Percentiles rank a stretch among this genome's conserved stretches.
Conservation (phyloP, 805 yeast genomes). For the Candida methanosorbosa region DNA sequence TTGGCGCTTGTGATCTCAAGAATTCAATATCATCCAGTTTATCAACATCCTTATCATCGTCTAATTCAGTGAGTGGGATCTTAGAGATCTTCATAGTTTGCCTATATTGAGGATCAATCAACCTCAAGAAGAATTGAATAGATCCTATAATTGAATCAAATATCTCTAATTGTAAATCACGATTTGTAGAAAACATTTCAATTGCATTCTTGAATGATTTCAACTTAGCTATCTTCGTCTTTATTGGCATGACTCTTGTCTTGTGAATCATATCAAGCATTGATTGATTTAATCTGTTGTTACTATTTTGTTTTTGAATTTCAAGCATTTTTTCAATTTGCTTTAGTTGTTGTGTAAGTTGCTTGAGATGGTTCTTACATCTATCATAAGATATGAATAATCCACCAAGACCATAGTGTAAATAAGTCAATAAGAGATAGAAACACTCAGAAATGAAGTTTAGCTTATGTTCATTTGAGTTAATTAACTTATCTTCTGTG, state of each 20-base stretch:
- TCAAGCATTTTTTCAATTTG: constrained; percentile 32
- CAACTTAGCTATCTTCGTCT: constrained; percentile 24
- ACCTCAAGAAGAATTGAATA: constrained; percentile 58
- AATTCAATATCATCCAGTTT: constrained; percentile 71
- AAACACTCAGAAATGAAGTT: constrained; percentile 93
- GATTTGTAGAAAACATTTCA: constrained; percentile 52
- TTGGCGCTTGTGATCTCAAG: constrained; percentile 55
- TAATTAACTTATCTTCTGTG: constrained; percentile 27
- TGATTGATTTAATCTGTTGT: constrained; percentile 15
- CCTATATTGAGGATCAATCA: constrained; percentile 62
- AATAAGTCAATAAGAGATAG: constrained; percentile 65
- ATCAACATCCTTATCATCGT: constrained; percentile 46
- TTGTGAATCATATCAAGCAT: constrained; percentile 18
- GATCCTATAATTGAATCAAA: constrained; percentile 76
- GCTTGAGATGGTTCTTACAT: constrained; percentile 38
- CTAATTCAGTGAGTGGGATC: constrained; percentile 51
- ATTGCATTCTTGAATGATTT: constrained; percentile 47
- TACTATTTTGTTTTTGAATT: constrained; percentile 4
- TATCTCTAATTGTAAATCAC: constrained; percentile 50
- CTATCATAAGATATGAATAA: constrained; percentile 48
- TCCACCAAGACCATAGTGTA: constrained; percentile 90
- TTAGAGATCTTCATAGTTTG: constrained; percentile 45
- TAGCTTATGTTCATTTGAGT: constrained; percentile 25
- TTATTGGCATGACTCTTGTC: constrained; percentile 21
- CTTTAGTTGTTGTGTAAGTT: constrained; percentile 44